Evolutionary conservation across 768 basidiomycete species (phyloP), one percentile per base, ranked within the genome.

Genomic region (Naganishia vishniacii): DNA sequence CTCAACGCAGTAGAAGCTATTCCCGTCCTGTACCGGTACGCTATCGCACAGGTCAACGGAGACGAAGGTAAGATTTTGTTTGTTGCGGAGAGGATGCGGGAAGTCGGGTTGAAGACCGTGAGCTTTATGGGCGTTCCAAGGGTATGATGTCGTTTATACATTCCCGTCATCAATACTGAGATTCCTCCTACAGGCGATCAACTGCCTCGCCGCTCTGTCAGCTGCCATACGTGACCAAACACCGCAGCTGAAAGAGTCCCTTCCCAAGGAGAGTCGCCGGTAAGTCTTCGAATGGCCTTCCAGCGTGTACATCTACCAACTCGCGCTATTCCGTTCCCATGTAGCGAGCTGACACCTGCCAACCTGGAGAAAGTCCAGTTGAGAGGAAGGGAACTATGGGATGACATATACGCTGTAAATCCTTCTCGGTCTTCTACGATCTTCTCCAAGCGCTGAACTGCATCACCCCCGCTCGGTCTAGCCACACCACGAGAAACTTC

Each of bases 351-450:
- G 23, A 45, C 42, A 13, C 28, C 28, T 8, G 25, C 28, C 8
- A 62, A 62, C 47, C 37, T 62, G 12, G n/a, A 15, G 18, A 47
- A 16, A n/a, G 45, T 62, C 18, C 61, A 62, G 25, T 4, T 3
- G 8, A n/a, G 46, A 11, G 61, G 61, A 1, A 62, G 23, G 31
- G 11, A 1, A 9, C 53, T 64, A 26, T 56, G 56, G 44, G 56
- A 64, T 46, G 63, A 64, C 31, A 56, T 59, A 8, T 64, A 64
- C 42, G 44, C 40, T n/a, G 56, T 64, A 44, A n/a, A 42, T 64
- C 8, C 8, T 20, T 49, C 49, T 3, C 34, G 28, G 2, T n/a
- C n/a, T n/a, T n/a, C 18, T n/a, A 8, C 31, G 18, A 7, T 7
- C 32, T 1, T 20, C 20, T 20, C 32, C 5, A 18, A 3, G 7